Percentiles rank a stretch among this genome's conserved stretches.
These are phyloP conservation scores for Glonium stellatum DNA, from an alignment of 495 filamentous ascomycete genomes.

Conservation along the genomic window DNA sequence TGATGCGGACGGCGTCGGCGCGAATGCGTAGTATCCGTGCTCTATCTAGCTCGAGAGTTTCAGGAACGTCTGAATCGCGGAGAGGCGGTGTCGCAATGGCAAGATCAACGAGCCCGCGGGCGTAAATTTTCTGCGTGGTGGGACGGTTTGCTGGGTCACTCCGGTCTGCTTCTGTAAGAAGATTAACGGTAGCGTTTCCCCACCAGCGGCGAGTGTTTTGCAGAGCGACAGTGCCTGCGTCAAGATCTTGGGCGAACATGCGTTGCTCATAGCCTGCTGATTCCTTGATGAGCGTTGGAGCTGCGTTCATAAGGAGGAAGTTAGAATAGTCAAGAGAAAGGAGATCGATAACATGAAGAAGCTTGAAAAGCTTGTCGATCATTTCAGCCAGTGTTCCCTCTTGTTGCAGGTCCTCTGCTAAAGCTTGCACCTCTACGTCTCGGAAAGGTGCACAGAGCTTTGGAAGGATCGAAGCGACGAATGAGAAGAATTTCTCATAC, in stretches of 20 bases:
- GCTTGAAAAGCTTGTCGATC: constrained; percentile 72
- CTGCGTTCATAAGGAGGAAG: constrained; percentile 75
- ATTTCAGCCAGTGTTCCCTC: constrained; percentile 60
- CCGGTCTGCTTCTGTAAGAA: constrained; percentile 62
- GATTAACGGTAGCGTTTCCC: constrained; percentile 58
- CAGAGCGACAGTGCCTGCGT: constrained; percentile 51
- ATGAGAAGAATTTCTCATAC: constrained; percentile 85
- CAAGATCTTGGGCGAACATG: constrained; percentile 63
- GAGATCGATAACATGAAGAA: constrained; percentile 81
- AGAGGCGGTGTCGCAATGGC: constrained; percentile 55
- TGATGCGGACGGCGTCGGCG: constrained; percentile 60
- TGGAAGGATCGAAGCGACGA: constrained; percentile 83
- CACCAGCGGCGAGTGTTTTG: constrained; percentile 65
- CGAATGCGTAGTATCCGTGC: constrained; percentile 63
- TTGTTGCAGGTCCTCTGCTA: constrained; percentile 56
- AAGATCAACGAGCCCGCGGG: constrained; percentile 61
- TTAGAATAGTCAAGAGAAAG: constrained; percentile 95
- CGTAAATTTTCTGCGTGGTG: constrained; percentile 67
- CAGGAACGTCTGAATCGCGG: constrained; percentile 58
- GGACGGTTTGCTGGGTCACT: constrained; percentile 61
- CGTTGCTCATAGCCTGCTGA: constrained; percentile 74
- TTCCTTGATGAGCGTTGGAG: constrained; percentile 74
- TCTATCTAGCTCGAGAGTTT: constrained; percentile 76
- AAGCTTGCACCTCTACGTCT: constrained; percentile 72
- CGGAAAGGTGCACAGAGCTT: constrained; percentile 88